Evolutionary conservation across 2,329 filamentous ascomycete genomes (phyloP).

Genomic region (Scedosporium dehoogii): DNA sequence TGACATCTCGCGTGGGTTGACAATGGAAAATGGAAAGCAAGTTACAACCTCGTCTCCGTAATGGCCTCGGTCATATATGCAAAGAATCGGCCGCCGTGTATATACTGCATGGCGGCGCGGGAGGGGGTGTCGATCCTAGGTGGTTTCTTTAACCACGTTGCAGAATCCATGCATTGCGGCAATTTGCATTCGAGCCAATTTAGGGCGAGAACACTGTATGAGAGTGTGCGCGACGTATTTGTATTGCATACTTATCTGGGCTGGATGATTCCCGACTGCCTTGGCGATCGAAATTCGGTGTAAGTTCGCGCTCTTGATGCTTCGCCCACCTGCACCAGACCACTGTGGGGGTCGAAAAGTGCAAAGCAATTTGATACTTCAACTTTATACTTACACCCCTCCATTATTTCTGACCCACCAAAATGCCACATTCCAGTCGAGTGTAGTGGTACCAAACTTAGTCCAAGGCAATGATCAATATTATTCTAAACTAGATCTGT

Average conservation of each 20-base stretch:
- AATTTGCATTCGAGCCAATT: background rate
- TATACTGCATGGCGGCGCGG: background rate
- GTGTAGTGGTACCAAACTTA: background rate
- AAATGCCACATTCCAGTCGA: background rate
- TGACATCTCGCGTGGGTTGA: background rate
- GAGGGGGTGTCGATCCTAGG: background rate
- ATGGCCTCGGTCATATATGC: background rate
- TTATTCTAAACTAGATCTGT: no score
- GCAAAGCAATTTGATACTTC: background rate
- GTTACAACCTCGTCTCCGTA: background rate
- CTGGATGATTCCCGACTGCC: background rate
- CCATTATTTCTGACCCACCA: background rate
- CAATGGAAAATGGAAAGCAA: background rate
- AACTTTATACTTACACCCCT: background rate
- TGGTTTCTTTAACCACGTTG: background rate
- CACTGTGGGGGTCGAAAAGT: background rate
- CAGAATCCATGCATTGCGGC: background rate
- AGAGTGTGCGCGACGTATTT: background rate
- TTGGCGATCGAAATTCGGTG: conserved; percentile 5
- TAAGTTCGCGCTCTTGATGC: conserved; percentile 6
- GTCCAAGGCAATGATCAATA: background rate
- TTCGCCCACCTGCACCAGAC: conserved; percentile 1
- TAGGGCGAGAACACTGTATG: background rate
- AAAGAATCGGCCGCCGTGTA: background rate
- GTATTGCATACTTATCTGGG: background rate